Conservation (phyloP, 257 asterid species). For the Ophiorrhiza pumila region DNA sequence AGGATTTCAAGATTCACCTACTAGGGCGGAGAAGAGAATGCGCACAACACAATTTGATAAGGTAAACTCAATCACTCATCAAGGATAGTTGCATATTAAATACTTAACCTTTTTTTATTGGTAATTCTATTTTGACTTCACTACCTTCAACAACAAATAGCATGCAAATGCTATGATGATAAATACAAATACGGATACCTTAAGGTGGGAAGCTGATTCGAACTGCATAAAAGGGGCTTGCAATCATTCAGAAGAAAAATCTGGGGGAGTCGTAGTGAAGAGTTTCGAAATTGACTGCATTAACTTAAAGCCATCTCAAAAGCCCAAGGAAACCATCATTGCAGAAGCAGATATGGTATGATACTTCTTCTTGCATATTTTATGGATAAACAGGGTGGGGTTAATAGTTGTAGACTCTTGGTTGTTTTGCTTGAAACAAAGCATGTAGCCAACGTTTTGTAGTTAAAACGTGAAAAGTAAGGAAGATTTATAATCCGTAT, state of each 20-base stretch:
- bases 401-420: neutral
- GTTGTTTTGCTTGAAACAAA: slow-evolving; percentile 1
- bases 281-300: slow-evolving; percentile 20
- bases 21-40: slow-evolving; percentile 18
- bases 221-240: slow-evolving; percentile 12
- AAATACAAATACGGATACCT: slow-evolving; percentile 22
- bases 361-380: slow-evolving; percentile 11
- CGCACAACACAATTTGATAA: slow-evolving; percentile 14
- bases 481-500: neutral
- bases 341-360: slow-evolving; percentile 33
- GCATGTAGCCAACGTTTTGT: neutral
- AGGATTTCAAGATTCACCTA: slow-evolving; percentile 6
- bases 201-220: slow-evolving; percentile 19
- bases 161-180: slow-evolving; percentile 27
- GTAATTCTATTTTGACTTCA: slow-evolving; percentile 12
- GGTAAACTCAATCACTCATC: slow-evolving; percentile 17
- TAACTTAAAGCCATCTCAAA: slow-evolving; percentile 20
- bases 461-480: neutral
- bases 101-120: neutral
- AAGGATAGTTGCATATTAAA: neutral
- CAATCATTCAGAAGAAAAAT: slow-evolving; percentile 13
- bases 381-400: neutral
- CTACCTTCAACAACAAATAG: slow-evolving; percentile 16
- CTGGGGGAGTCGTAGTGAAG: slow-evolving; percentile 13
- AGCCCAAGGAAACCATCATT: slow-evolving; percentile 15